Percentiles rank a stretch among this genome's conserved stretches.
Evolutionary conservation across 2,329 filamentous ascomycete species (phyloP).

Genomic region (Neonectria punicea): DNA sequence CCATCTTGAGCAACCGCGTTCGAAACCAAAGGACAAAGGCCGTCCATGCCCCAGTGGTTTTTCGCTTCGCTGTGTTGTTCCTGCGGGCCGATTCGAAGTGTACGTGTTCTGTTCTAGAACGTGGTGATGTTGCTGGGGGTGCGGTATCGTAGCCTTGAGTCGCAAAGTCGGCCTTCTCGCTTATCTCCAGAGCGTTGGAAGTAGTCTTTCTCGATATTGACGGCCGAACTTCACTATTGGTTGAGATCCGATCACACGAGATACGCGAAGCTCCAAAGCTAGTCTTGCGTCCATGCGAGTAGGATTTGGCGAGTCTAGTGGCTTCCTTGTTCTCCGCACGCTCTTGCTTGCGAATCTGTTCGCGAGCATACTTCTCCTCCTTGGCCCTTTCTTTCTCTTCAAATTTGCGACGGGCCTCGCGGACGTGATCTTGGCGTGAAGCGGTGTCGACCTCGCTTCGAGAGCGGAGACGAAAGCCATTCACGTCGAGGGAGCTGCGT

Average conservation of each 20-base stretch:
- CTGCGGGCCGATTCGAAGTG: slow-evolving; percentile 56
- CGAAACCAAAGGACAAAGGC: slow-evolving; percentile 72
- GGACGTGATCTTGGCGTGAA: slow-evolving; percentile 66
- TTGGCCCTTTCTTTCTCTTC: slow-evolving; percentile 70
- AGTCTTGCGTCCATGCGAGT: slow-evolving; percentile 55
- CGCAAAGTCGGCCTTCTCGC: slow-evolving; percentile 58
- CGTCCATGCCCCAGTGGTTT: slow-evolving; percentile 71
- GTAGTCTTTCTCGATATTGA: slow-evolving; percentile 44
- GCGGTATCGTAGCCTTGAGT: slow-evolving; percentile 60
- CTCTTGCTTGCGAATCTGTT: slow-evolving; percentile 67
- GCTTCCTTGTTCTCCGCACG: slow-evolving; percentile 68
- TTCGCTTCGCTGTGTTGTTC: slow-evolving; percentile 64
- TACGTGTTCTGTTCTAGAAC: slow-evolving; percentile 53
- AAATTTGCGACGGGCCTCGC: slow-evolving; percentile 70
- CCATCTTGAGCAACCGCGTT: slow-evolving; percentile 59
- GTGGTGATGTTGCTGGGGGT: slow-evolving; percentile 43
- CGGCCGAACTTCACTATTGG: slow-evolving; percentile 44
- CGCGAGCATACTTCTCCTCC: slow-evolving; percentile 70
- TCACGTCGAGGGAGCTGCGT: slow-evolving; percentile 67
- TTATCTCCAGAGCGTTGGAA: slow-evolving; percentile 32
- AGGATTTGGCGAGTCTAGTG: slow-evolving; percentile 59
- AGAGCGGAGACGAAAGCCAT: slow-evolving; percentile 68
- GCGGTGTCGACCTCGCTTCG: slow-evolving; percentile 68
- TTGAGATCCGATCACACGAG: slow-evolving; percentile 48
- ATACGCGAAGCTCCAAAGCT: slow-evolving; percentile 48